Evolutionary conservation across 176 grass and related monocot genomes (phyloP), one percentile per base, ranked within the genome.

Genomic region (Oryza glumipatula): DNA sequence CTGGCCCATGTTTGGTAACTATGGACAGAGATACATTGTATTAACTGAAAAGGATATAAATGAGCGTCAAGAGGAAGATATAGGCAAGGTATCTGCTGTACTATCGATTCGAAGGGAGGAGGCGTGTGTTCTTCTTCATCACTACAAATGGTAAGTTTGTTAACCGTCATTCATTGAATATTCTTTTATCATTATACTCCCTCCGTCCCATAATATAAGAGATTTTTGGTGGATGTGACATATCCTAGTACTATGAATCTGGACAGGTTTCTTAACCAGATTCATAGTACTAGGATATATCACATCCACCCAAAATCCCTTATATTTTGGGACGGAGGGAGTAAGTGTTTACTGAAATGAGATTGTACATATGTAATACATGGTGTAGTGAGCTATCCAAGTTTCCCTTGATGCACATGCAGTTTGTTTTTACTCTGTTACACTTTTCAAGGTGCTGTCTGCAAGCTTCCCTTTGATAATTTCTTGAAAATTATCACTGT

Each of bases 81-180:
- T 95, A 73, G 79, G 54, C 65, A 82, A 93, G 35, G 82, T 93
- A 74, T 67, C 87, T 76, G 9, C 76, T 12, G 73, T 98, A 76
- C 81, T 98, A 43, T 87, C 74, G 3, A 98, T 98, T 49, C 15
- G 54, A 67, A 92, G 58, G 54, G 89, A 88, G 79, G 86, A 86
- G 80, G 93, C 93, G 23, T 93, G 60, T 43, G 88, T 92, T 51
- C 93, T 98, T 61, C 92, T 98, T 67, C 89, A 84, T 38, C 87
- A 98, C 72, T 95, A 86, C 15, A 90, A 88, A 74, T 98, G 95
- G 95, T 98, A 11, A 82, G 95, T 84, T 30, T 90, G 28, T 78
- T 72, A 35, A 65, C 13, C 39, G 19, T 45, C 26, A 63, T 46
- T 30, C 7, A n/a, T 54, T 23, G 73, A 76, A 16, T 39, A 23